These are phyloP conservation scores for Venturia nashicola DNA, from an alignment of 2,329 filamentous ascomycete species.

Conservation along the genomic window DNA sequence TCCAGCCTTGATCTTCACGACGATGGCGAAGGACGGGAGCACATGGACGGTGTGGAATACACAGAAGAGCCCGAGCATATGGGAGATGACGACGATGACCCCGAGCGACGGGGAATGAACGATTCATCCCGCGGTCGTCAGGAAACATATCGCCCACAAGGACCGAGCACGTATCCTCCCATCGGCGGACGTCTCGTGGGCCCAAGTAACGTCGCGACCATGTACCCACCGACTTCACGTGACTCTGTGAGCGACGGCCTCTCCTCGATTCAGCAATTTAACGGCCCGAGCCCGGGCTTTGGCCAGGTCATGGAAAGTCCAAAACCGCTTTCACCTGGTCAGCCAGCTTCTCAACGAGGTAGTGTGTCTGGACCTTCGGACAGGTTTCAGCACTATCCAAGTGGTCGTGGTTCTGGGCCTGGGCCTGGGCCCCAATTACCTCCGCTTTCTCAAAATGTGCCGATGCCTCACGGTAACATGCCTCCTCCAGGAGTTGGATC, in stretches of 20 bases:
- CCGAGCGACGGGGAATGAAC: conserved; percentile 46
- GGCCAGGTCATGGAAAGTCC: conserved; percentile 85
- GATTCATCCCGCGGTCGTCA: conserved; percentile 54
- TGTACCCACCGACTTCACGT: conserved; percentile 6
- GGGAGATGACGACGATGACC: conserved; percentile 41
- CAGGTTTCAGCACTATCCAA: conserved; percentile 44
- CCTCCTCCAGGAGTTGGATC: conserved; percentile 25
- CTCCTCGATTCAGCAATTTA: conserved; percentile 25
- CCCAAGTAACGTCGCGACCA: conserved; percentile 11
- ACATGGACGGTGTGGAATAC: conserved; percentile 53
- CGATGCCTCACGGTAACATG: conserved; percentile 5
- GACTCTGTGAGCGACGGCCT: conserved; percentile 15
- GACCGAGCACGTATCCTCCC: conserved; percentile 66
- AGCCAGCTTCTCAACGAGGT: conserved; percentile 34
- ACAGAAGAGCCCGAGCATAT: conserved; percentile 26
- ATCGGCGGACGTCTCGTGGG: conserved; percentile 25
- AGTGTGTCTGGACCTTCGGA: conserved; percentile 30
- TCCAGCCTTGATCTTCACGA: conserved; percentile 77
- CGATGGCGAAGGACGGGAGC: conserved; percentile 35
- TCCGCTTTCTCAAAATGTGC: background rate
- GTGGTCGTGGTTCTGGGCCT: conserved; percentile 39
- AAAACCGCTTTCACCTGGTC: conserved; percentile 64
- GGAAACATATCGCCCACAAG: conserved; percentile 47
- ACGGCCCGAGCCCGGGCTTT: conserved; percentile 30
- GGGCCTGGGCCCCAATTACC: conserved; percentile 26